Evolutionary conservation across 148 eudicot species (phyloP).

Genomic region (Fagopyrum esculentum): DNA sequence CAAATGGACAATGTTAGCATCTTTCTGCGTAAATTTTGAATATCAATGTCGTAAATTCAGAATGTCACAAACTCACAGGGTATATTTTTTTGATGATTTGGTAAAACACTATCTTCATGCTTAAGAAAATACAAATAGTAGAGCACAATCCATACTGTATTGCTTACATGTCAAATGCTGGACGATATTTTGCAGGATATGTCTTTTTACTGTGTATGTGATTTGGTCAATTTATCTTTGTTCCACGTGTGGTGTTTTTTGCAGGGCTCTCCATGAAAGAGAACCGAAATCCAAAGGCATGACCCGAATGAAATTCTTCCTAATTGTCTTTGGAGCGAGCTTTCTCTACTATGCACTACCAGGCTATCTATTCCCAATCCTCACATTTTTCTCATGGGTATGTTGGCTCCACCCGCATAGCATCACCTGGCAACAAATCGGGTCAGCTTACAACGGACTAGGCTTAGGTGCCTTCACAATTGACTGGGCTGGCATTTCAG

Average conservation of each 20-base stretch:
- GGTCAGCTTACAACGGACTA: constrained; percentile 91
- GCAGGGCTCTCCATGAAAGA: constrained; percentile 96
- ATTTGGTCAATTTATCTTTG: background rate
- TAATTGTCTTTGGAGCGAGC: constrained; percentile 62
- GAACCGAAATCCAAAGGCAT: constrained; percentile 63
- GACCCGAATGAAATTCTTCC: constrained; percentile 87
- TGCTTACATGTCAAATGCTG: background rate
- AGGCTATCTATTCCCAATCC: constrained; percentile 78
- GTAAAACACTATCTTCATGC: constrained; percentile 5
- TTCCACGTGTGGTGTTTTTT: background rate
- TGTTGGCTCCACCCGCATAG: constrained; percentile 95
- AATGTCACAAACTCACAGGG: background rate
- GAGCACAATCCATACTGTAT: background rate
- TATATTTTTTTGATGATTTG: background rate
- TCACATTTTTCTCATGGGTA: constrained; percentile 97
- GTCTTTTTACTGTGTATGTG: background rate
- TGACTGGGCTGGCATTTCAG: constrained; percentile 98
- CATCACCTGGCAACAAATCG: constrained; percentile 93
- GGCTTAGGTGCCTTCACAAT: constrained; percentile 97
- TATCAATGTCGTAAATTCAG: background rate
- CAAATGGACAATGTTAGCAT: constrained; percentile 2
- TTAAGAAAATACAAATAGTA: background rate
- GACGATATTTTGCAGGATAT: background rate
- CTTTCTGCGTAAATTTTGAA: background rate
- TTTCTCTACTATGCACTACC: constrained; percentile 86